A percentile compares a stretch with the other conserved stretches of the same genome.
phyloP scores from a whole-genome alignment of 495 filamentous ascomycete species.

The Jackrogersella minutella region DNA sequence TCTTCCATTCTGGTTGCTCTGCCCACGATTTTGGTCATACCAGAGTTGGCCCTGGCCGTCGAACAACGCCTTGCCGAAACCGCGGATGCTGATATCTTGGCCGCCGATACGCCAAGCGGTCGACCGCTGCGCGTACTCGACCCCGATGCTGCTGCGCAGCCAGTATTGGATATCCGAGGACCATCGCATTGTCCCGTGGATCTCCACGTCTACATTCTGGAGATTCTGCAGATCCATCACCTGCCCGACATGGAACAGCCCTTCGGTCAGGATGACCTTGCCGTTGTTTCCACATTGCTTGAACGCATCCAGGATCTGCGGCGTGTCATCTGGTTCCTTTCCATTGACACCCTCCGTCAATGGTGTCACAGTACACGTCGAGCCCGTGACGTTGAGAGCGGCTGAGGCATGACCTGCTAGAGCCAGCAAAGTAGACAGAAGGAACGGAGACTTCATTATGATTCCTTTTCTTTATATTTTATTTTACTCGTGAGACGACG shows the following conservation, averaged over 20 bases:
- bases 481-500: neutral
- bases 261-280: slow-evolving; percentile 49
- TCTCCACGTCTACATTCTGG: slow-evolving; percentile 51
- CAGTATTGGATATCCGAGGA: slow-evolving; percentile 51
- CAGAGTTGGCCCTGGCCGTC: slow-evolving; percentile 55
- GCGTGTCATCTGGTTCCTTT: slow-evolving; percentile 49
- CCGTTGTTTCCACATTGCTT: slow-evolving; percentile 48
- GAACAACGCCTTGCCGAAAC: slow-evolving; percentile 52
- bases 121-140: slow-evolving; percentile 49
- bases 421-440: slow-evolving; percentile 25
- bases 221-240: slow-evolving; percentile 54
- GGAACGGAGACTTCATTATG: slow-evolving; percentile 29
- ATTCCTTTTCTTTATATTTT: neutral
- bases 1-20: slow-evolving; percentile 48
- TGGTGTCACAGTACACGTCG: slow-evolving; percentile 51
- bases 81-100: slow-evolving; percentile 46
- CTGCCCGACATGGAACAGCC: slow-evolving; percentile 53
- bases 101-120: slow-evolving; percentile 55
- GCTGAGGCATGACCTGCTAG: slow-evolving; percentile 27
- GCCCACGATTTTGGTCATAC: slow-evolving; percentile 51
- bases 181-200: slow-evolving; percentile 52
- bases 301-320: slow-evolving; percentile 55
- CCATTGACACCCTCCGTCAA: slow-evolving; percentile 31
- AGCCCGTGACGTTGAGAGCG: slow-evolving; percentile 46
- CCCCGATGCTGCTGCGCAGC: slow-evolving; percentile 46